Conservation (phyloP, 768 basidiomycete genomes). For the Pholiota microspora region DNA sequence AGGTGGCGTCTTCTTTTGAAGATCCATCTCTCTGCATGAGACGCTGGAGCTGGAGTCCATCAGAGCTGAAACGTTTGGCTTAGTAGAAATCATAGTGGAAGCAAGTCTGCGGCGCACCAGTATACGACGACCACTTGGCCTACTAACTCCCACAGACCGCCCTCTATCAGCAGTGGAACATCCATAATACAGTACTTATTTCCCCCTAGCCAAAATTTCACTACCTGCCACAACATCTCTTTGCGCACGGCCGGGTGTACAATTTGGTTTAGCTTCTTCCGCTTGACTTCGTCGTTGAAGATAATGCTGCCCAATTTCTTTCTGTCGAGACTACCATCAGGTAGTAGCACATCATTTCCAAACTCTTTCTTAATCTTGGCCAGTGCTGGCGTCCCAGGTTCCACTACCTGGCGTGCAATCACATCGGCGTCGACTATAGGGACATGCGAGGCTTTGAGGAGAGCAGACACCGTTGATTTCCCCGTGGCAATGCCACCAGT, state of each 20-base stretch:
- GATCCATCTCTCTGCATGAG: conserved; percentile 76
- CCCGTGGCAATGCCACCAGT: conserved; percentile 97
- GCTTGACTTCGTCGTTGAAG: conserved; percentile 72
- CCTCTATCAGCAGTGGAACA: conserved; percentile 90
- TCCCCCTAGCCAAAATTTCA: conserved; percentile 75
- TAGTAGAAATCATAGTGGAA: not conserved
- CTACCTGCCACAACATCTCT: conserved; percentile 68
- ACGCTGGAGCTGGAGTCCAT: conserved; percentile 79
- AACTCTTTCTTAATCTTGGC: conserved; percentile 66
- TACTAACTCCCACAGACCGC: conserved; percentile 80
- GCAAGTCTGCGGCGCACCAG: conserved; percentile 56
- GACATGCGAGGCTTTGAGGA: conserved; percentile 63
- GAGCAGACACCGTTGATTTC: conserved; percentile 86
- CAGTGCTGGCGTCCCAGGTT: conserved; percentile 78
- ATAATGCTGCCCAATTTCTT: conserved; percentile 81
- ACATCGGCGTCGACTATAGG: conserved; percentile 94
- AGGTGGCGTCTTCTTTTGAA: conserved; percentile 60
- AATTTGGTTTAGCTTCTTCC: conserved; percentile 76
- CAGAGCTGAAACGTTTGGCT: conserved; percentile 49
- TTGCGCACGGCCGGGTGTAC: conserved; percentile 89
- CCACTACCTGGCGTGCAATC: conserved; percentile 82
- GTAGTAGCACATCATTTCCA: conserved; percentile 62
- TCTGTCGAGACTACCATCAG: conserved; percentile 77
- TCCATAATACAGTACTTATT: conserved; percentile 82
- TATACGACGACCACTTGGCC: conserved; percentile 87